These are phyloP conservation scores for Rubia yunnanensis DNA, from an alignment of 257 asterid genomes.

Conservation along the genomic window DNA sequence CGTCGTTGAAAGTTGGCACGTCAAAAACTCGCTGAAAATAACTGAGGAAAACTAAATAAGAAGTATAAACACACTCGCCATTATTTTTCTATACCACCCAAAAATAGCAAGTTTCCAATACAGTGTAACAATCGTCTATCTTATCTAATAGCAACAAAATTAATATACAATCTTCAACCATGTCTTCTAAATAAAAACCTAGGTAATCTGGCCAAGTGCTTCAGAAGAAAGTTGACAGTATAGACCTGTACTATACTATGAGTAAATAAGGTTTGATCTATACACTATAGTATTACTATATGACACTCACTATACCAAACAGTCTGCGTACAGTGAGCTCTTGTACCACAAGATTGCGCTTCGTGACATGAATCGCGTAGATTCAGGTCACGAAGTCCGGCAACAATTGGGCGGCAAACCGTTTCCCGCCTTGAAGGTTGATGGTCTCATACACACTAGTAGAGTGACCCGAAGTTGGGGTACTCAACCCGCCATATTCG, in stretches of 20 bases:
- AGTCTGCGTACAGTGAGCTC: too few relatives aligned
- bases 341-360: too few relatives aligned
- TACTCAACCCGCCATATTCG: slow-evolving; percentile 34
- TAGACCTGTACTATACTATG: slow-evolving; percentile 34
- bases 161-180: slow-evolving; percentile 82
- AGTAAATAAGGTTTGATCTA: slow-evolving; percentile 25
- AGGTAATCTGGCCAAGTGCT: slow-evolving; percentile 37
- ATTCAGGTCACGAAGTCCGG: slow-evolving; percentile 75
- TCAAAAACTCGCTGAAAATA: too few relatives aligned
- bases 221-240: slow-evolving; percentile 35
- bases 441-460: slow-evolving; percentile 55
- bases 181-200: slow-evolving; percentile 29
- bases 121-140: slow-evolving; percentile 54
- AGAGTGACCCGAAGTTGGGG: slow-evolving; percentile 40
- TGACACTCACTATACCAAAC: slow-evolving; percentile 23
- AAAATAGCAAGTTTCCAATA: slow-evolving; percentile 30
- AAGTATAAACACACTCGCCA: slow-evolving; percentile 12
- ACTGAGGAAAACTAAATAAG: not conserved
- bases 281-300: slow-evolving; percentile 38
- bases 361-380: not conserved
- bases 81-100: slow-evolving; percentile 45
- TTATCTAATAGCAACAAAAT: slow-evolving; percentile 59
- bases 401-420: slow-evolving; percentile 71
- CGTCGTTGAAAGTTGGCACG: too few relatives aligned
- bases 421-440: slow-evolving; percentile 66